Percentiles rank a stretch among this genome's conserved stretches.
These are phyloP conservation scores for Aphanomyces astaci DNA, from an alignment of 352 stramenopile species.

Conservation along the genomic window DNA sequence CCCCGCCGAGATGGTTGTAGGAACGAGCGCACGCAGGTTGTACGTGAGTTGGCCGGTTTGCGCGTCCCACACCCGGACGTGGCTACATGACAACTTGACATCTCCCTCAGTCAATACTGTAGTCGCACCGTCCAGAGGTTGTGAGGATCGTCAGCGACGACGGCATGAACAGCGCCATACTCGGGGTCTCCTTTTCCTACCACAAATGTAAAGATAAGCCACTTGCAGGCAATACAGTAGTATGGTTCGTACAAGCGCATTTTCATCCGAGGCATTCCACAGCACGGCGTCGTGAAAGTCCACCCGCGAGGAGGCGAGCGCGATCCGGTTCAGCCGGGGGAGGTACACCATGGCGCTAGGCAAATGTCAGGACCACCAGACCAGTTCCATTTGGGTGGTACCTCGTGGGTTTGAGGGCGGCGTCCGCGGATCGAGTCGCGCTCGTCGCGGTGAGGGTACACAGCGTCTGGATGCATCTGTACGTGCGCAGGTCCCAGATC, in stretches of 20 bases:
- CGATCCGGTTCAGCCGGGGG: slow-evolving; percentile 29
- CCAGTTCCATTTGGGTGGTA: background rate
- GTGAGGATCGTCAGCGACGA: slow-evolving; percentile 10
- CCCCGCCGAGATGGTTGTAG: background rate
- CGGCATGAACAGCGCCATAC: slow-evolving; percentile 11
- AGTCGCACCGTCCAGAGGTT: background rate
- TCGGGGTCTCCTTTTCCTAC: slow-evolving; percentile 4
- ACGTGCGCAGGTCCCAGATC: slow-evolving; percentile 49
- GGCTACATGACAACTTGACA: too few relatives aligned
- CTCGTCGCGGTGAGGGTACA: background rate
- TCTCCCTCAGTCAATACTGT: too few relatives aligned
- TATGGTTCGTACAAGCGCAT: background rate
- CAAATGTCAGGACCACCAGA: slow-evolving; percentile 2
- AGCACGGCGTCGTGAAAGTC: slow-evolving; percentile 40
- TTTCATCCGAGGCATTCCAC: slow-evolving; percentile 11
- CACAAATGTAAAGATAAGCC: too few relatives aligned
- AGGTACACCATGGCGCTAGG: slow-evolving; percentile 43
- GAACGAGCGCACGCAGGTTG: slow-evolving; percentile 2
- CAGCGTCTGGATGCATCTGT: slow-evolving; percentile 32
- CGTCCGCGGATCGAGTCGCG: background rate
- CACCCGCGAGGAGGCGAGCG: slow-evolving; percentile 42
- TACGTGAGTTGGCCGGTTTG: slow-evolving; percentile 11
- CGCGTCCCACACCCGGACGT: slow-evolving; percentile 18
- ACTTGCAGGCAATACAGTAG: too few relatives aligned
- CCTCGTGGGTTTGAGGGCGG: background rate